phyloP scores from a whole-genome alignment of 306 rosid species.

The cucumber (Cucumis sativus) region DNA sequence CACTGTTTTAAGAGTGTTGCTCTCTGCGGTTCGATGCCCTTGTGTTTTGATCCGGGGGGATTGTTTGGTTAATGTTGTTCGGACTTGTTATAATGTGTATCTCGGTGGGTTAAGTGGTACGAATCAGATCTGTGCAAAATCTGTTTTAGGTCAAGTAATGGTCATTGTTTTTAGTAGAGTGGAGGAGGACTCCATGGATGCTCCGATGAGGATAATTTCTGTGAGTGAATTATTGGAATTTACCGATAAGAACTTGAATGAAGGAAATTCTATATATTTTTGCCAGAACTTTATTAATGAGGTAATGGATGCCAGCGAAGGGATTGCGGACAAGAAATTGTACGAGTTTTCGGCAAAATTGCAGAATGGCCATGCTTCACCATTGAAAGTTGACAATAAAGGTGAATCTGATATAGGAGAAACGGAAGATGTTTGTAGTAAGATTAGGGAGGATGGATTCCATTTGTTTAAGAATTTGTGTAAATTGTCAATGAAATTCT shows the following conservation, averaged over 20 bases:
- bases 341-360: slow-evolving; percentile 5
- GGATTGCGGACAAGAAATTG: slow-evolving; percentile 21
- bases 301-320: slow-evolving; percentile 70
- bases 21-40: slow-evolving; percentile 76
- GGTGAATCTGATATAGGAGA: slow-evolving; percentile 22
- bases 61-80: slow-evolving; percentile 62
- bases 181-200: slow-evolving; percentile 66
- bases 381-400: slow-evolving; percentile 10
- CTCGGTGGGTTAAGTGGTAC: slow-evolving; percentile 95
- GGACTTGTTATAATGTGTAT: slow-evolving; percentile 89
- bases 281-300: slow-evolving; percentile 78
- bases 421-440: slow-evolving; percentile 39
- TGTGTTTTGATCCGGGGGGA: slow-evolving; percentile 67
- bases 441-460: slow-evolving; percentile 87
- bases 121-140: slow-evolving; percentile 98
- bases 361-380: slow-evolving; percentile 26
- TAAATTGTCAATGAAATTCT: slow-evolving; percentile 91
- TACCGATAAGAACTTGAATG: slow-evolving; percentile 88
- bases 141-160: slow-evolving; percentile 93
- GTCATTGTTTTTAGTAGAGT: slow-evolving; percentile 64
- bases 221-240: slow-evolving; percentile 76
- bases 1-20: slow-evolving; percentile 64
- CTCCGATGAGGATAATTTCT: slow-evolving; percentile 32
- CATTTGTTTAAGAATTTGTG: slow-evolving; percentile 85
- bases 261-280: slow-evolving; percentile 74